Evolutionary conservation across 257 asterid genomes (phyloP).

Genomic region (Petrea volubilis): DNA sequence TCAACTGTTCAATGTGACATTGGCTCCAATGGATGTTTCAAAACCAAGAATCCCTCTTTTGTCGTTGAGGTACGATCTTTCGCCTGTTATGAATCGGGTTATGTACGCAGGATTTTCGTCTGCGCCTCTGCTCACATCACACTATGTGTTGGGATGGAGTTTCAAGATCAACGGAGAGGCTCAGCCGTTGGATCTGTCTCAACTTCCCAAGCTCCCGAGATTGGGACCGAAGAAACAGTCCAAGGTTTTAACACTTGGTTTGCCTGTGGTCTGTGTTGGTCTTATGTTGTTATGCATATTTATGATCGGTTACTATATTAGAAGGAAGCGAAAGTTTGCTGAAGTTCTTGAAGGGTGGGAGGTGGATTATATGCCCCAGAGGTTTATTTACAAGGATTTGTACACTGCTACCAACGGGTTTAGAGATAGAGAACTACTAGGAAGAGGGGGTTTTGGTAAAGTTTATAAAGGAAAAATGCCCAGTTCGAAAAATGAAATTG

Average conservation of each 20-base stretch:
- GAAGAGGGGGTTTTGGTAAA: conserved; percentile 67
- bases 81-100: conserved; percentile 33
- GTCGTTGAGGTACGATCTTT: conserved; percentile 34
- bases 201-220: conserved; percentile 57
- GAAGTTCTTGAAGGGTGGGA: conserved; percentile 75
- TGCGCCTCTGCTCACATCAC: conserved; percentile 44
- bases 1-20: conserved; percentile 36
- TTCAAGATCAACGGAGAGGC: conserved; percentile 41
- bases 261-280: conserved; percentile 33
- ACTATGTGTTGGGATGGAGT: conserved; percentile 71
- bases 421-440: conserved; percentile 47
- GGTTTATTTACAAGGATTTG: conserved; percentile 61
- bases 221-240: conserved; percentile 37
- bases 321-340: conserved; percentile 43
- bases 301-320: conserved; percentile 20
- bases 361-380: conserved; percentile 50
- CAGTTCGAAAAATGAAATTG: conserved; percentile 36
- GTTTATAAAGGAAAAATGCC: conserved; percentile 61
- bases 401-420: conserved; percentile 61
- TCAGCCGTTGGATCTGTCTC: conserved; percentile 40
- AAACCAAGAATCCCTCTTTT: conserved; percentile 53
- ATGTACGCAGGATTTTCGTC: conserved; percentile 73
- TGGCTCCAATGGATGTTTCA: conserved; percentile 35
- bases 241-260: conserved; percentile 30
- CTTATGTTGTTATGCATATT: not conserved